phyloP scores from a whole-genome alignment of 805 yeast species.

The Kodamaea sagamina region DNA sequence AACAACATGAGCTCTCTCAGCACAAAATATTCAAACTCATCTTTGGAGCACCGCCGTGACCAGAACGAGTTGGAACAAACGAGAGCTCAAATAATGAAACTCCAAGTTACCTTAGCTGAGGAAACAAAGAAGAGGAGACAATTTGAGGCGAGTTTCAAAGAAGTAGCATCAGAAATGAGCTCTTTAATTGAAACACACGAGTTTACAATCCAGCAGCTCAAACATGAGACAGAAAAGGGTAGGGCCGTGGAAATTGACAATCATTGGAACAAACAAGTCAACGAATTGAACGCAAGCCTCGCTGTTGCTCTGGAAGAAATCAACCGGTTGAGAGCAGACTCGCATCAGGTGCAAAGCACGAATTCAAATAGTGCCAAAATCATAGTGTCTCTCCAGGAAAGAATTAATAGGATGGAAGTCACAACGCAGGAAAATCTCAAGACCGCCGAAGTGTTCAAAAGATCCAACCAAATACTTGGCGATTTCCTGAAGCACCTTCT shows the following conservation, averaged over 20 bases:
- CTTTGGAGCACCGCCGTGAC: not conserved
- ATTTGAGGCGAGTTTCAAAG: not conserved
- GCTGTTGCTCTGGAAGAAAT: constrained; percentile 3
- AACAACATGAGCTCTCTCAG: not conserved
- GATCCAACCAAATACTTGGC: constrained; percentile 1
- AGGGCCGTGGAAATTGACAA: not conserved
- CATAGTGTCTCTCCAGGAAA: constrained; percentile 3
- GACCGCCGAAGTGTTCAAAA: not conserved
- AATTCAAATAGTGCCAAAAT: constrained; percentile 6
- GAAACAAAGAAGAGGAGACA: not conserved
- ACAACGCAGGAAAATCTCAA: not conserved
- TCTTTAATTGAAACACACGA: not conserved
- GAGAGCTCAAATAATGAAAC: not conserved
- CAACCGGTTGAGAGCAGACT: constrained; percentile 4
- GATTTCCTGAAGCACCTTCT: constrained; percentile 2
- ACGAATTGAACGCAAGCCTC: constrained; percentile 1
- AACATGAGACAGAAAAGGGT: not conserved
- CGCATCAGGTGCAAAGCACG: constrained; percentile 2
- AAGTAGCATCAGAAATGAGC: not conserved
- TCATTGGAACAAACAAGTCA: not conserved
- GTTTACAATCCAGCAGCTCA: not conserved
- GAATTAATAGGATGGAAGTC: not conserved
- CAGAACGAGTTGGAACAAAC: constrained; percentile 1
- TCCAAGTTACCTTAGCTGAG: not conserved
- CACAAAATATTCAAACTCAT: not conserved